Conservation (phyloP, 2,329 filamentous ascomycete species). For the Aspergillus eucalypticola region DNA sequence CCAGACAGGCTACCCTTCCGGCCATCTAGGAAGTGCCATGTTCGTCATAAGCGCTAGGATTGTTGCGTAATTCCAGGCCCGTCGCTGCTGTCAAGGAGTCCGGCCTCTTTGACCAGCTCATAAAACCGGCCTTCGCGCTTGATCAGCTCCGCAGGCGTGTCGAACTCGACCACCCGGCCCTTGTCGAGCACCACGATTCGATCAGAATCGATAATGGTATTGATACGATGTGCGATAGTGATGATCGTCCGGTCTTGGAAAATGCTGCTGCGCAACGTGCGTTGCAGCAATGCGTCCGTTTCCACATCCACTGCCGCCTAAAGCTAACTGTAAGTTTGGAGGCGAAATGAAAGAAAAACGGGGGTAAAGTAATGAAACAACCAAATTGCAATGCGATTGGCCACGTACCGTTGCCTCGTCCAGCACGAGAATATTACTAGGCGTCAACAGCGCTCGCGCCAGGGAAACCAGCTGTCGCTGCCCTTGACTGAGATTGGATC, state of each 20-base stretch:
- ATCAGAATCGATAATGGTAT: constrained; percentile 88
- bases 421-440: constrained; percentile 93
- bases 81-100: constrained; percentile 60
- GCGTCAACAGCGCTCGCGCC: constrained; percentile 88
- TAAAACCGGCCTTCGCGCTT: constrained; percentile 78
- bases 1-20: constrained; percentile 1
- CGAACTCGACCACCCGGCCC: constrained; percentile 89
- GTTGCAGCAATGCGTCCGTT: constrained; percentile 66
- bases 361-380: neutral
- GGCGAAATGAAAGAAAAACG: neutral
- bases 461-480: constrained; percentile 93
- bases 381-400: neutral
- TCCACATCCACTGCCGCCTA: constrained; percentile 69
- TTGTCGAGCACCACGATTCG: constrained; percentile 91
- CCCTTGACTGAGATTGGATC: constrained; percentile 91
- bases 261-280: constrained; percentile 62
- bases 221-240: constrained; percentile 96
- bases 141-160: constrained; percentile 77
- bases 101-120: constrained; percentile 87
- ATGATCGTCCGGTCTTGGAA: constrained; percentile 96
- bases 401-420: constrained; percentile 83
- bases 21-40: constrained; percentile 9
- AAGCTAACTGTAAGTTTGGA: constrained; percentile 21
- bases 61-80: constrained; percentile 27
- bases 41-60: constrained; percentile 5